Conservation (phyloP, 2,329 filamentous ascomycete species). For the Trichoderma sp. region DNA sequence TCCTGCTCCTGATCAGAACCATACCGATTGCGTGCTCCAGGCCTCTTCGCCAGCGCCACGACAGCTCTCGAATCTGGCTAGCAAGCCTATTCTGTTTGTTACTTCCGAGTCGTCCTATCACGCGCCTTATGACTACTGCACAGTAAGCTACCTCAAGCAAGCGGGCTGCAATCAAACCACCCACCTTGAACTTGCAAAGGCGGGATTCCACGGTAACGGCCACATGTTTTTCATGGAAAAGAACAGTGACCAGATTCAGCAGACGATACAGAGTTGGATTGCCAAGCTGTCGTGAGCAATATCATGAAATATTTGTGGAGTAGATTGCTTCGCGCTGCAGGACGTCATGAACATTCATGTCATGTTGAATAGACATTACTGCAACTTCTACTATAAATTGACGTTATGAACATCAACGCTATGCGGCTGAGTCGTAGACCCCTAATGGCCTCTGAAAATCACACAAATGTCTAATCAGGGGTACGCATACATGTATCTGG, state of each 20-base stretch:
- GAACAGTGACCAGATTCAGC: conserved; percentile 45
- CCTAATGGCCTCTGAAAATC: background rate
- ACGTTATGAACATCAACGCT: background rate
- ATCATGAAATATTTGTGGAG: background rate
- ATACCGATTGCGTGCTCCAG: conserved; percentile 39
- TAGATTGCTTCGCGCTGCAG: background rate
- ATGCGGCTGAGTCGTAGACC: background rate
- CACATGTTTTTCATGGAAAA: conserved; percentile 53
- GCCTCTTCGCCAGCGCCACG: conserved; percentile 26
- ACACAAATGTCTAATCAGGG: background rate
- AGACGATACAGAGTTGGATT: conserved; percentile 30
- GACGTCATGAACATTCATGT: background rate
- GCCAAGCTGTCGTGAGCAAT: background rate
- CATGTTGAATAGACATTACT: background rate
- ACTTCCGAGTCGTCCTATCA: conserved; percentile 49
- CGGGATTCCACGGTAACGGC: conserved; percentile 46
- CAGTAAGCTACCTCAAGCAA: conserved; percentile 44
- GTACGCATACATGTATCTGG: background rate
- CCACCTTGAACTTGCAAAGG: conserved; percentile 40
- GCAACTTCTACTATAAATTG: background rate
- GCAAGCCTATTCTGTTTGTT: conserved; percentile 26
- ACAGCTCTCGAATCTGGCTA: conserved; percentile 22
- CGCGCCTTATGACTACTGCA: conserved; percentile 48
- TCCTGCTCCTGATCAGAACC: conserved; percentile 27
- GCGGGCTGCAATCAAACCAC: conserved; percentile 40